A percentile compares a stretch with the other conserved stretches of the same genome.
phyloP scores from a whole-genome alignment of 2,329 filamentous ascomycete species.

The Phaeosphaeria sp. region DNA sequence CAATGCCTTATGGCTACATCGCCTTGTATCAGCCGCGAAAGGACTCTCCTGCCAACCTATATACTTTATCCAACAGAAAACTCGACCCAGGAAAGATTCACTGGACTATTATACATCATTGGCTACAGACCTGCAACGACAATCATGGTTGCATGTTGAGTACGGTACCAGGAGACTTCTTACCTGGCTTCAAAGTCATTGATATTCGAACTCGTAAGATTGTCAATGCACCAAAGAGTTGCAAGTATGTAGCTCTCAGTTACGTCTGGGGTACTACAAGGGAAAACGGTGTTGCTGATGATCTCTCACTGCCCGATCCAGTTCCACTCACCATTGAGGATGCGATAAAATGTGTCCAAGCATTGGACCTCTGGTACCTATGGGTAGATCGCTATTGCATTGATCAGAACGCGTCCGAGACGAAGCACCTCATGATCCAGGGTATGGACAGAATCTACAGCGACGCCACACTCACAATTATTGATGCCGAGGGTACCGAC shows the following conservation, averaged over 20 bases:
- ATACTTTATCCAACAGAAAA: neutral
- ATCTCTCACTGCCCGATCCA: neutral
- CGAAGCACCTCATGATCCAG: neutral
- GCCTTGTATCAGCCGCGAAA: too few relatives aligned
- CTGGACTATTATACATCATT: neutral
- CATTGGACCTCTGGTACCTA: neutral
- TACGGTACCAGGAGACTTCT: neutral
- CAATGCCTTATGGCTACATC: too few relatives aligned
- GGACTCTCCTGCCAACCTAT: neutral
- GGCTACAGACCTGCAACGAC: neutral
- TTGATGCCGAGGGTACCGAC: neutral
- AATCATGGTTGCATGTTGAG: neutral
- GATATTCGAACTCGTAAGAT: slow-evolving; percentile 1
- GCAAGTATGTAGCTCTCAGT: slow-evolving; percentile 1
- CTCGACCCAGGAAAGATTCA: neutral
- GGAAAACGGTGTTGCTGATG: neutral
- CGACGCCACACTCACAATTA: neutral
- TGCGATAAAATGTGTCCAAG: slow-evolving; percentile 1
- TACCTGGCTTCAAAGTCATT: slow-evolving; percentile 8
- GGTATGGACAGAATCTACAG: neutral
- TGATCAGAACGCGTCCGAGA: neutral
- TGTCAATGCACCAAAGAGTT: neutral
- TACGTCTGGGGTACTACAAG: slow-evolving; percentile 4
- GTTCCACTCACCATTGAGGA: slow-evolving; percentile 3
- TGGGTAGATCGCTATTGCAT: slow-evolving; percentile 2